Evolutionary conservation across 139 green algal species (phyloP), one percentile per base, ranked within the genome.

Genomic region (Chloropicon primus): DNA sequence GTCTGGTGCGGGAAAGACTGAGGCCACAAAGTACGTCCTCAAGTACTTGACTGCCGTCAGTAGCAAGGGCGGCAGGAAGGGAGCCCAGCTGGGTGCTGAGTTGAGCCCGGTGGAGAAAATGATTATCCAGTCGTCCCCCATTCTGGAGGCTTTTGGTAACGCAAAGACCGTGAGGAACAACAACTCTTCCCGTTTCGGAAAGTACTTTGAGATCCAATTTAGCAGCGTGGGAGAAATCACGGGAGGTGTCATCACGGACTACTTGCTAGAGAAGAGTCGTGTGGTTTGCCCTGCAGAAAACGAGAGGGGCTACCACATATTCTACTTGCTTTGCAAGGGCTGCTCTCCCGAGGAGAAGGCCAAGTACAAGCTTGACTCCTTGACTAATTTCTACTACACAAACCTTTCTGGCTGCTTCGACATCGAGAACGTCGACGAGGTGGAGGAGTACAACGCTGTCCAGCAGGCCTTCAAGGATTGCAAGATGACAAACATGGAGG

Each of bases 201-300:
- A 87, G 76, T 74, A 81, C 24, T 79, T 87, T 10, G 75, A 90
- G 76, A 94, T 96, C 71, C 84, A 91, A 73, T 96, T 96, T 82
- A 87, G 90, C 76, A 72, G 79, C 53, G 84, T 76, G 3, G 78
- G 78, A 22, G 28, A 75, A 27, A 82, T 85, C 5, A 53, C 23
- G 17, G 78, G 78, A 22, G 81, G 76, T 2, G 54, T 54, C 21
- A 81, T 85, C 5, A 21, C 27, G 26, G 81, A 77, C 22, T 85
- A 85, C 27, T 77, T 85, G 25, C 77, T 85, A 21, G 92, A 97
- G 85, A 96, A 95, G 82, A 85, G 73, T 1, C 84, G 88, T 2
- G 88, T 92, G 26, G 84, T 87, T 29, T 72, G 82, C 28, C 85
- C 85, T 71, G 26, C 81, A 2, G 23, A 80, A 24, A 73, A 75